Evolutionary conservation across 1,284 basidiomycete genomes (phyloP).

Genomic region (Boletus sp.): DNA sequence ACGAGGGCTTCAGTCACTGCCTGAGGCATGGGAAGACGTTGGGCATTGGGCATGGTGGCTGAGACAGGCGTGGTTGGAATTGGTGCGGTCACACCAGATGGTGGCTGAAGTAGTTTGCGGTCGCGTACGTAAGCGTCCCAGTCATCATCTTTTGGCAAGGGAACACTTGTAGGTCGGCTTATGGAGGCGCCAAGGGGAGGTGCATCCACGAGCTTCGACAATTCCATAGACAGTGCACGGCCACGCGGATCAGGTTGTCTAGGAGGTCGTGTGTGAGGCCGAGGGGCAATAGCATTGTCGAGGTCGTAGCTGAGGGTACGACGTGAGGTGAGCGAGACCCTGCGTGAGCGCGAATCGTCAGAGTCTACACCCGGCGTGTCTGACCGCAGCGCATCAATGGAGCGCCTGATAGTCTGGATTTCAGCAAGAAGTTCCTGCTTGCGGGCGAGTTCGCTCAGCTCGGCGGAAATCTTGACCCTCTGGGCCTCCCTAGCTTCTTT

Average conservation of each 20-base stretch:
- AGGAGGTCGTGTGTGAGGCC: slow-evolving; percentile 61
- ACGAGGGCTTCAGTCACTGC: slow-evolving; percentile 71
- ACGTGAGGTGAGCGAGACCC: slow-evolving; percentile 61
- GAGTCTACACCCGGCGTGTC: slow-evolving; percentile 61
- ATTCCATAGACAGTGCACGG: slow-evolving; percentile 66
- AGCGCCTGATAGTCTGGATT: slow-evolving; percentile 72
- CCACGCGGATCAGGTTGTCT: slow-evolving; percentile 61
- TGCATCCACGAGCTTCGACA: slow-evolving; percentile 44
- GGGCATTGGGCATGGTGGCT: slow-evolving; percentile 32
- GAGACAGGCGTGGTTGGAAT: slow-evolving; percentile 57
- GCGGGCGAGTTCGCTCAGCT: slow-evolving; percentile 56
- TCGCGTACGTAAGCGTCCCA: slow-evolving; percentile 80
- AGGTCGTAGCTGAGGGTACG: slow-evolving; percentile 64
- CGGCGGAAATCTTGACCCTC: slow-evolving; percentile 39
- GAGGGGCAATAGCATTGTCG: slow-evolving; percentile 45
- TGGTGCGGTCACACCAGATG: slow-evolving; percentile 70
- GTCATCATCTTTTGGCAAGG: slow-evolving; percentile 56
- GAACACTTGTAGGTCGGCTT: slow-evolving; percentile 65
- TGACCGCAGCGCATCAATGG: slow-evolving; percentile 67
- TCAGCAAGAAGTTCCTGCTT: slow-evolving; percentile 70
- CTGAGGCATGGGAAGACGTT: slow-evolving; percentile 53
- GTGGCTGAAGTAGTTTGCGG: slow-evolving; percentile 74
- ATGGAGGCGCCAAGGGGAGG: slow-evolving; percentile 49
- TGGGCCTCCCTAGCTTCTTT: slow-evolving; percentile 37
- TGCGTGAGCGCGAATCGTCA: slow-evolving; percentile 52